Evolutionary conservation across 306 rosid genomes (phyloP).

Genomic region (Erythrophleum fordii): DNA sequence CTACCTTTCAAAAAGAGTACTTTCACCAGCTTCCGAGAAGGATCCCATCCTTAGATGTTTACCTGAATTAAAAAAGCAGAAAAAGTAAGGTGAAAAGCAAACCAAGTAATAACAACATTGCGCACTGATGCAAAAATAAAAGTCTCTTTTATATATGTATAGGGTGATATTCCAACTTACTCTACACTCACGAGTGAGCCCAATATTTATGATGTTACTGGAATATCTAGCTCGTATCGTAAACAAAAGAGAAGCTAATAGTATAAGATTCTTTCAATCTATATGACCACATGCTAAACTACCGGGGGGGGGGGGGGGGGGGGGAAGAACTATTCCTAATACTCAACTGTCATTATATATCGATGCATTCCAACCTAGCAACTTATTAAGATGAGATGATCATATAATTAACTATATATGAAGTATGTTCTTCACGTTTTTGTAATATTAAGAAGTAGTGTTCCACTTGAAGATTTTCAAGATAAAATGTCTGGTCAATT

Average conservation of each 20-base stretch:
- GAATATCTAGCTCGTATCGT: neutral
- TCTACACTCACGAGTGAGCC: neutral
- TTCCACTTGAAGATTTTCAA: too few relatives aligned
- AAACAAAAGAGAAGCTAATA: neutral
- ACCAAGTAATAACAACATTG: conserved; percentile 32
- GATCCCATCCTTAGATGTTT: conserved; percentile 60
- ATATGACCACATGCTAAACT: neutral
- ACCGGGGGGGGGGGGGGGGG: too few relatives aligned
- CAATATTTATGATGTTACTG: conserved; percentile 15
- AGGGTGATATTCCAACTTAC: neutral
- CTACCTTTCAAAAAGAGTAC: conserved; percentile 59
- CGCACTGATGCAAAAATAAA: conserved; percentile 31
- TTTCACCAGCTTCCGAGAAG: conserved; percentile 75
- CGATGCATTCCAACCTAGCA: too few relatives aligned
- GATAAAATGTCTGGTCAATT: too few relatives aligned
- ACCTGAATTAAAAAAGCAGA: conserved; percentile 26
- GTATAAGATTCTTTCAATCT: neutral
- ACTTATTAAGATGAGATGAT: neutral
- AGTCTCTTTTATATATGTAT: conserved; percentile 24
- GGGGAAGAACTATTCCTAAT: too few relatives aligned
- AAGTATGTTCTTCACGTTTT: neutral
- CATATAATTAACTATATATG: too few relatives aligned
- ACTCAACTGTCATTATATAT: too few relatives aligned
- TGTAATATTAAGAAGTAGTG: neutral
- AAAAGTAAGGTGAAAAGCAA: conserved; percentile 37